Evolutionary conservation across 208 protist species (phyloP), one percentile per base, ranked within the genome.

Genomic region (Leishmania tarentolae): DNA sequence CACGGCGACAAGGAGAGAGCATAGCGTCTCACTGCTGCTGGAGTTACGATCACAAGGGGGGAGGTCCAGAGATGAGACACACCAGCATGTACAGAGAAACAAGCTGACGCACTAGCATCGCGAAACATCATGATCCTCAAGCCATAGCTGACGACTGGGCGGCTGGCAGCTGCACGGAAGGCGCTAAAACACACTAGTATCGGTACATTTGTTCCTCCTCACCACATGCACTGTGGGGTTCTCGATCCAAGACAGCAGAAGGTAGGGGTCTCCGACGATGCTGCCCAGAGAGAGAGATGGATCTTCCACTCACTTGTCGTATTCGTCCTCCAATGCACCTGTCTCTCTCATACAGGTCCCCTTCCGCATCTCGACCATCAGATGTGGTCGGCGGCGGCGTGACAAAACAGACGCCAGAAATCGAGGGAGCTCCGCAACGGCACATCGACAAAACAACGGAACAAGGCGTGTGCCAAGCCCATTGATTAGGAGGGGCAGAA

Each of bases 111-210:
- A 87, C 8, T 11, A 88, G 81, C 52, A 84, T 77, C 40, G 83
- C 40, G 68, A 88, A 75, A 11, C 82, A 53, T 72, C 42, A 82
- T 76, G 47, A 90, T 42, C 40, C 69, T 80, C 1, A 86, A 75
- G 53, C 88, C 50, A 44, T 87, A 75, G 79, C 87, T 85, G 56
- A 89, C 79, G 59, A 86, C 80, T 1, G 80, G 80, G n/a, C 88
- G 31, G 66, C 72, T 81, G 78, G 82, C 90, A 24, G 77, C 59
- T 40, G 90, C 70, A 52, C 90, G 82, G 68, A 71, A 89, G 37
- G 79, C 75, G 5, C 89, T 78, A 79, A 90, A 93, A 13, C 86
- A 79, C 28, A 93, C 87, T 13, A 88, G 63, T 84, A 93, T 90
- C n/a, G 76, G 88, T 77, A 59, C 87, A 37, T 82, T 82, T 84